Evolutionary conservation across 2,329 filamentous ascomycete species (phyloP), one percentile per base, ranked within the genome.

Genomic region (Colletotrichum trifolii): DNA sequence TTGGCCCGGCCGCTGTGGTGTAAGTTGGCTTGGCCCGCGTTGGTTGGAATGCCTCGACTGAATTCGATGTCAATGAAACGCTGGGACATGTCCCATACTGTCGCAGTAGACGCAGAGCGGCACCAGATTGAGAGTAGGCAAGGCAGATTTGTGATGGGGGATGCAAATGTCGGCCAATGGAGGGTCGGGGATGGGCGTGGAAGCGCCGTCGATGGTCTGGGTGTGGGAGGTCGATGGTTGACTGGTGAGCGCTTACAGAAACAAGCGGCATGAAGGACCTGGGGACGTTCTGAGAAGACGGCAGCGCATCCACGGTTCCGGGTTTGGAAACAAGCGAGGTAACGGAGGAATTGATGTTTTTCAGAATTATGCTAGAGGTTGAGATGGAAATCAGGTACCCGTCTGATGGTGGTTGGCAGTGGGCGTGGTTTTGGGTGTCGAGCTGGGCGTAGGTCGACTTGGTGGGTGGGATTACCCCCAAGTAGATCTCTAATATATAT

Each of bases 161-260:
- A 68, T 39, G 56, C 43, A 47, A 54, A 42, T 59, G 43, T 61
- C 49, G 68, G 63, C 74, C 74, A 76, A 75, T 76, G 66, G 61
- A 66, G 56, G 17, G 43, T 56, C 43, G 36, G 35, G 67, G 60
- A 55, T 45, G 64, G 59, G 33, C 43, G 52, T 67, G 69, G 72
- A 75, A 75, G 73, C 73, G 73, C 73, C 72, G 74, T 74, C 71
- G 70, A 66, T 61, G 55, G 67, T 69, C 45, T 36, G 64, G 55
- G 58, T 56, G 64, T 15, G 54, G 48, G 52, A 58, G 52, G 65
- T 67, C 68, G 58, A 59, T 43, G 15, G 53, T 35, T 72, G 65
- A 72, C 68, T 74, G 73, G 72, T 66, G 70, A 70, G 74, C 74
- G 74, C 73, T 76, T 76, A 74, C 67, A 50, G 56, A 68, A 67